Conservation (phyloP, 2,329 filamentous ascomycete genomes). For the Xylaria sp. region DNA sequence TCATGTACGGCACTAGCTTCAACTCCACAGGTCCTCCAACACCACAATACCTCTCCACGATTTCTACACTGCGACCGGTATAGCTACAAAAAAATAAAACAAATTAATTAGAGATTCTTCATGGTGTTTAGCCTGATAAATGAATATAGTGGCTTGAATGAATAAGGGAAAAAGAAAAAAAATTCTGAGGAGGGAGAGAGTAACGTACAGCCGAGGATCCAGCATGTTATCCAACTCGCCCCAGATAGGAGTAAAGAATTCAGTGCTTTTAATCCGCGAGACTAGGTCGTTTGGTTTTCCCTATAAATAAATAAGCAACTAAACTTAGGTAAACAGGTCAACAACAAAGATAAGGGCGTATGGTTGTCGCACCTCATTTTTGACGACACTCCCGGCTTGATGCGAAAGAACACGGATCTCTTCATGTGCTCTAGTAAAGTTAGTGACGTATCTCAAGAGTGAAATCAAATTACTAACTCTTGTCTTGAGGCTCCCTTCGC, state of each 20-base stretch:
- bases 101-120: too few species aligned
- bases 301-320: constrained; percentile 27
- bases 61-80: constrained; percentile 58
- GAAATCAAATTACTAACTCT: constrained; percentile 30
- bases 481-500: constrained; percentile 47
- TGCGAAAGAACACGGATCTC: constrained; percentile 85
- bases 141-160: constrained; percentile 6
- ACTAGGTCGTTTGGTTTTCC: constrained; percentile 85
- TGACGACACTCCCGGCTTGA: constrained; percentile 73
- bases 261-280: constrained; percentile 75
- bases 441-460: background rate
- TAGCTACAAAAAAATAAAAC: constrained; percentile 49
- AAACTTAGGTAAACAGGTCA: constrained; percentile 11
- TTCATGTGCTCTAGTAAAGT: constrained; percentile 73
- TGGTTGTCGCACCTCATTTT: constrained; percentile 52
- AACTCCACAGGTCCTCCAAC: constrained; percentile 54
- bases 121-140: too few species aligned
- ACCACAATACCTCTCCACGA: constrained; percentile 60
- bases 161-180: constrained; percentile 38
- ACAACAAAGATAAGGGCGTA: background rate
- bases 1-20: constrained; percentile 53
- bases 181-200: too few species aligned
- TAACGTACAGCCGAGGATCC: constrained; percentile 64
- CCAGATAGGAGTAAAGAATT: constrained; percentile 81
- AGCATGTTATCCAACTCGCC: constrained; percentile 75